Evolutionary conservation across 2,329 filamentous ascomycete species (phyloP).

Genomic region (Hypoxylon sp.): DNA sequence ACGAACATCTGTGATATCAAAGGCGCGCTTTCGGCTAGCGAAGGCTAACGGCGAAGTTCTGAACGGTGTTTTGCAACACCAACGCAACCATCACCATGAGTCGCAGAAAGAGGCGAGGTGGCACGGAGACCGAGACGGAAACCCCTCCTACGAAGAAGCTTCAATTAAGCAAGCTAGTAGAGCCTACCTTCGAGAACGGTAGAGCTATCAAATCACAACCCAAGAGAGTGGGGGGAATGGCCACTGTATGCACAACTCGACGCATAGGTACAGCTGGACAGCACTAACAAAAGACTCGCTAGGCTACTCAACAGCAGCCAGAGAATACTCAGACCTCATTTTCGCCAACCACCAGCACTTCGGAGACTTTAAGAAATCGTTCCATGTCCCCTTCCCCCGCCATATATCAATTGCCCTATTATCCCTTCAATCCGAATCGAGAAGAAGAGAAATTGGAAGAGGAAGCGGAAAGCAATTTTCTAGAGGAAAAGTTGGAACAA

Average conservation of each 20-base stretch:
- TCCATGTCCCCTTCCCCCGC: not conserved
- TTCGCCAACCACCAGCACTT: not conserved
- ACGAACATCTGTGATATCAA: too few species aligned
- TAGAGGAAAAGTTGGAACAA: too few species aligned
- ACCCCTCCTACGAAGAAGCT: not conserved
- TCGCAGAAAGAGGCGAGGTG: not conserved
- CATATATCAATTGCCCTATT: not conserved
- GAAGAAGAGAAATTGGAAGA: not conserved
- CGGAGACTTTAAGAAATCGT: not conserved
- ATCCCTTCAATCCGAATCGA: not conserved
- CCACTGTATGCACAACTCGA: not conserved
- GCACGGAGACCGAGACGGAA: not conserved
- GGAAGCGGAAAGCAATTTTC: too few species aligned
- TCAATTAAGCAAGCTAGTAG: not conserved
- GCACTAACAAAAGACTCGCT: not conserved
- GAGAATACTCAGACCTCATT: not conserved
- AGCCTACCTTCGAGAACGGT: not conserved
- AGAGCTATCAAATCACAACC: not conserved
- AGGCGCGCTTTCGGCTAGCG: too few species aligned
- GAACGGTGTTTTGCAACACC: too few species aligned
- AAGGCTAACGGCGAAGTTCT: too few species aligned
- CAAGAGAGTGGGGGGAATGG: not conserved
- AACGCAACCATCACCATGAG: not conserved
- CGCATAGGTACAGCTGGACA: not conserved
- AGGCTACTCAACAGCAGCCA: not conserved